Evolutionary conservation across 768 basidiomycete species (phyloP).

Genomic region (Hericium erinaceus): DNA sequence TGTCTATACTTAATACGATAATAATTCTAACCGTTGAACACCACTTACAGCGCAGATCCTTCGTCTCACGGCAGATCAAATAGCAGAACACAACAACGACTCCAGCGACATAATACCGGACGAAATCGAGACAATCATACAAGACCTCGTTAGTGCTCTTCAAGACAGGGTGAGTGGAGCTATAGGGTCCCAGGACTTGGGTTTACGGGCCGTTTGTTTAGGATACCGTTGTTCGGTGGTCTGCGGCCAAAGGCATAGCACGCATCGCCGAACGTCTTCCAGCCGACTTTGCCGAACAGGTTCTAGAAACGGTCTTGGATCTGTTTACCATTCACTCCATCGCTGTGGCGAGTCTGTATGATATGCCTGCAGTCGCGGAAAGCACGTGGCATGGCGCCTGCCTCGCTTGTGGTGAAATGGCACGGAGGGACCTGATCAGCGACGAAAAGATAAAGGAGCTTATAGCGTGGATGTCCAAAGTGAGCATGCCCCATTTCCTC

Average conservation of each 20-base stretch:
- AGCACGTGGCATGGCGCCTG: slow-evolving; percentile 93
- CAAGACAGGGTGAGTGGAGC: slow-evolving; percentile 65
- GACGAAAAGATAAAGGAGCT: slow-evolving; percentile 48
- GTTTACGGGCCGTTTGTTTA: slow-evolving; percentile 23
- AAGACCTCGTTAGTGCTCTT: slow-evolving; percentile 60
- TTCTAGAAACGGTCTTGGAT: slow-evolving; percentile 69
- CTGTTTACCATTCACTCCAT: slow-evolving; percentile 73
- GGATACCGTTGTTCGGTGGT: slow-evolving; percentile 95
- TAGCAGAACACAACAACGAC: neutral
- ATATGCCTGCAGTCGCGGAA: slow-evolving; percentile 72
- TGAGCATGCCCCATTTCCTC: slow-evolving; percentile 16
- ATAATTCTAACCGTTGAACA: too few species aligned
- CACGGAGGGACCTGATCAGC: slow-evolving; percentile 67
- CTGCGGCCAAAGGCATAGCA: slow-evolving; percentile 86
- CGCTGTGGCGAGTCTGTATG: slow-evolving; percentile 53
- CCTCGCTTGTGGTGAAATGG: slow-evolving; percentile 87
- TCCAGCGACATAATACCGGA: slow-evolving; percentile 43
- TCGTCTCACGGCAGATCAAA: neutral
- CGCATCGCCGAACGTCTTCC: slow-evolving; percentile 79
- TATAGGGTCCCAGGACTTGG: neutral
- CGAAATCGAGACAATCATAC: slow-evolving; percentile 65
- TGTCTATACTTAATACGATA: neutral
- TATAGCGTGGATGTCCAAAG: slow-evolving; percentile 78
- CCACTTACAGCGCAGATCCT: too few species aligned
- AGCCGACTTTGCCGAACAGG: slow-evolving; percentile 60